Evolutionary conservation across 805 yeast genomes (phyloP).

Genomic region (Millerago galiae): DNA sequence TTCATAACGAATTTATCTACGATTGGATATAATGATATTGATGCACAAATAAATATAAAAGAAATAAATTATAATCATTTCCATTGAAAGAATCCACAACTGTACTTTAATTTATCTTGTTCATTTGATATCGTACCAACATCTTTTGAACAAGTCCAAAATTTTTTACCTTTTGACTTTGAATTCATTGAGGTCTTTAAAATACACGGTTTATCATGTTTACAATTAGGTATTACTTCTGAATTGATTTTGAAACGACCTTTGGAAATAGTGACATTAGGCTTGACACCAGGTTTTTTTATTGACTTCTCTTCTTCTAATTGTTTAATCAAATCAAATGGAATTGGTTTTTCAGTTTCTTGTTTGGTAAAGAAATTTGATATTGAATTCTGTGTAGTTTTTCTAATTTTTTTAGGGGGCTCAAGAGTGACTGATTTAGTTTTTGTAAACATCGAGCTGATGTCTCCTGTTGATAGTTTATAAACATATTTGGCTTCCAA

Average conservation of each 20-base stretch:
- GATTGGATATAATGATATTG: slow-evolving; percentile 23
- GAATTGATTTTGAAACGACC: slow-evolving; percentile 14
- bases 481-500: slow-evolving; percentile 51
- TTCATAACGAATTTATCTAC: slow-evolving; percentile 25
- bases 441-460: slow-evolving; percentile 30
- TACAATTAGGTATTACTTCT: slow-evolving; percentile 37
- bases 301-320: not conserved
- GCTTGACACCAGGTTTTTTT: not conserved
- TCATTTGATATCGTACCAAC: slow-evolving; percentile 19
- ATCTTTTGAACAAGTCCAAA: slow-evolving; percentile 46
- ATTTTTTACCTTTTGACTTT: slow-evolving; percentile 41
- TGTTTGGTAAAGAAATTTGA: slow-evolving; percentile 11
- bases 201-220: slow-evolving; percentile 40
- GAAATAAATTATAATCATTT: slow-evolving; percentile 17
- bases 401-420: slow-evolving; percentile 8
- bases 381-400: slow-evolving; percentile 7
- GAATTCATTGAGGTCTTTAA: slow-evolving; percentile 39
- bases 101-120: slow-evolving; percentile 25
- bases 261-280: slow-evolving; percentile 6
- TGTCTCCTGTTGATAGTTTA: slow-evolving; percentile 30
- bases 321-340: slow-evolving; percentile 1
- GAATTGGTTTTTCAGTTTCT: slow-evolving; percentile 2
- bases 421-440: slow-evolving; percentile 9
- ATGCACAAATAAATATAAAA: slow-evolving; percentile 12
- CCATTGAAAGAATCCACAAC: slow-evolving; percentile 55